A percentile compares a stretch with the other conserved stretches of the same genome.
These are phyloP conservation scores for Penicillium psychrosexuale DNA, from an alignment of 2,329 filamentous ascomycete genomes.

Conservation along the genomic window DNA sequence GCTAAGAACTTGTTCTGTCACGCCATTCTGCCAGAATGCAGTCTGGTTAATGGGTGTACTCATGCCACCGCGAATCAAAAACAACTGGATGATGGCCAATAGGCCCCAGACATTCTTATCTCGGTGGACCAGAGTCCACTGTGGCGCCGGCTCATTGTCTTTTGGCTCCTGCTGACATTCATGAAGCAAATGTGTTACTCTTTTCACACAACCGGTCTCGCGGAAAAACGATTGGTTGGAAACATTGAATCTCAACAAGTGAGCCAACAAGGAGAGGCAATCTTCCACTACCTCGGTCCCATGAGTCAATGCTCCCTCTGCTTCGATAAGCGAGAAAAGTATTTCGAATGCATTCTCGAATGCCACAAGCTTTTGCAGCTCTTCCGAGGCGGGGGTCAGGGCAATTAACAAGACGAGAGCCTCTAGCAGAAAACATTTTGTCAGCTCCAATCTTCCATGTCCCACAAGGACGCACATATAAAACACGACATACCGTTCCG, in stretches of 20 bases:
- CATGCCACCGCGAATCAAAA: slow-evolving; percentile 74
- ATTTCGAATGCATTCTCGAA: slow-evolving; percentile 93
- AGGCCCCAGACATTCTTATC: slow-evolving; percentile 92
- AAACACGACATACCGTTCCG: slow-evolving; percentile 61
- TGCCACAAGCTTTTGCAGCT: slow-evolving; percentile 91
- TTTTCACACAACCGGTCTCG: slow-evolving; percentile 78
- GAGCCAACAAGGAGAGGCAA: slow-evolving; percentile 84
- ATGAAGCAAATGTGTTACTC: slow-evolving; percentile 67
- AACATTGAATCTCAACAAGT: slow-evolving; percentile 78
- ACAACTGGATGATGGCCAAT: slow-evolving; percentile 79
- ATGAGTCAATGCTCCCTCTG: slow-evolving; percentile 75
- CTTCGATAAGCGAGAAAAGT: slow-evolving; percentile 75
- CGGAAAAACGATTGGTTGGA: slow-evolving; percentile 94
- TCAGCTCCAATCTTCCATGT: slow-evolving; percentile 1
- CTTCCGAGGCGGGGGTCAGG: slow-evolving; percentile 78
- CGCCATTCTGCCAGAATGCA: slow-evolving; percentile 78
- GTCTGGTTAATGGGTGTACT: slow-evolving; percentile 80
- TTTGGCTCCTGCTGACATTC: slow-evolving; percentile 52
- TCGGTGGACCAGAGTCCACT: slow-evolving; percentile 72
- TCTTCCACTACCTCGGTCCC: slow-evolving; percentile 89
- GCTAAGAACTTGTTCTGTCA: slow-evolving; percentile 75
- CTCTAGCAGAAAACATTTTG: slow-evolving; percentile 48
- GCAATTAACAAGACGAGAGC: slow-evolving; percentile 82
- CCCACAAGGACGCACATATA: background rate
- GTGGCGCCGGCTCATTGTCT: slow-evolving; percentile 57